These are phyloP conservation scores for Draba incana DNA, from an alignment of 345 rosid species.

Conservation along the genomic window DNA sequence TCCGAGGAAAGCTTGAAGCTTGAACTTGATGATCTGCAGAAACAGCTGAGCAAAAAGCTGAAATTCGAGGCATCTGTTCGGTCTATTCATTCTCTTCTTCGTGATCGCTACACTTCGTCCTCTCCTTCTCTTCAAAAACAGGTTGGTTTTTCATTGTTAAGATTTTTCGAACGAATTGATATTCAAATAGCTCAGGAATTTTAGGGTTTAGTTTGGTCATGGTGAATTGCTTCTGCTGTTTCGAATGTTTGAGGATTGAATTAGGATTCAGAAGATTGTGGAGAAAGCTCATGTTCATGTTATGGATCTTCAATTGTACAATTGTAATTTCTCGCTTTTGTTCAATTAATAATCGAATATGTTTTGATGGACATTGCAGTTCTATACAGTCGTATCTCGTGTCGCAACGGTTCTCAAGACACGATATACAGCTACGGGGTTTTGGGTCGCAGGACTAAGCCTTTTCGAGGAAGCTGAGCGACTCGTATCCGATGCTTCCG, in stretches of 20 bases:
- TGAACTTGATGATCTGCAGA: slow-evolving; percentile 72
- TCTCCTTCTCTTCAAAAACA: slow-evolving; percentile 65
- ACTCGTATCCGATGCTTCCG: slow-evolving; percentile 57
- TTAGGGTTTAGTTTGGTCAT: too few species aligned
- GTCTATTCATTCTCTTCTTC: slow-evolving; percentile 61
- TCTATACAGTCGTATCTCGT: slow-evolving; percentile 74
- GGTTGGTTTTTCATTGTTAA: slow-evolving; percentile 33
- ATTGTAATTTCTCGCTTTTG: background rate
- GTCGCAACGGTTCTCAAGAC: slow-evolving; percentile 81
- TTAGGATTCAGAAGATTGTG: background rate
- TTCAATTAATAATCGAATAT: background rate
- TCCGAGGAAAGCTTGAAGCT: slow-evolving; percentile 61
- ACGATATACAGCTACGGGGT: slow-evolving; percentile 82
- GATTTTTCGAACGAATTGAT: slow-evolving; percentile 4
- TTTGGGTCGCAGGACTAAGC: slow-evolving; percentile 78
- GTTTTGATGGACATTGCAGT: slow-evolving; percentile 47
- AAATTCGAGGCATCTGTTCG: slow-evolving; percentile 78
- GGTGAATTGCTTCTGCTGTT: too few species aligned
- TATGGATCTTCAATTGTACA: background rate
- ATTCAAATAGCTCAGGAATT: slow-evolving; percentile 5
- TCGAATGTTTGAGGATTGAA: too few species aligned
- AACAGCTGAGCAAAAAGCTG: slow-evolving; percentile 76
- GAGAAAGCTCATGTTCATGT: slow-evolving; percentile 6
- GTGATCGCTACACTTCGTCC: slow-evolving; percentile 55
- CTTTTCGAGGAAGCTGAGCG: slow-evolving; percentile 67